These are phyloP conservation scores for Pisolithus orientalis DNA, from an alignment of 768 basidiomycete species.

Conservation along the genomic window DNA sequence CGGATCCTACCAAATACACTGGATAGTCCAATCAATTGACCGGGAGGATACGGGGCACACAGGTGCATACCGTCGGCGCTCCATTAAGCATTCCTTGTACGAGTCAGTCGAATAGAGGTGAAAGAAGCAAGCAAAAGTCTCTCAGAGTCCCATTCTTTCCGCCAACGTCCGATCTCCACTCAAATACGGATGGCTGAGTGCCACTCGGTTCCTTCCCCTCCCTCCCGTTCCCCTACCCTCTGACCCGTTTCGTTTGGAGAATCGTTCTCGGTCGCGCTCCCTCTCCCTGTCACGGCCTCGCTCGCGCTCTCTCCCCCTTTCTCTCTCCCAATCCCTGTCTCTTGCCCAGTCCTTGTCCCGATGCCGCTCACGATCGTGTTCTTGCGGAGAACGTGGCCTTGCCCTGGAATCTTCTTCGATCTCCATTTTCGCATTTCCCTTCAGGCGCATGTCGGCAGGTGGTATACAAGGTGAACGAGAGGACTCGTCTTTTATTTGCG, in stretches of 20 bases:
- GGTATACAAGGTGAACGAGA: slow-evolving; percentile 25
- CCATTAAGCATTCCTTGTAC: slow-evolving; percentile 14
- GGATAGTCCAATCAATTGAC: not conserved
- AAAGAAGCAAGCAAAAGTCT: slow-evolving; percentile 9
- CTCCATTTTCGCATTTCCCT: slow-evolving; percentile 41
- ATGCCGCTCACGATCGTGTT: slow-evolving; percentile 33
- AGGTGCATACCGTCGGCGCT: slow-evolving; percentile 12
- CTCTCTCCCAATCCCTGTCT: slow-evolving; percentile 32
- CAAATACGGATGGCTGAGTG: slow-evolving; percentile 30
- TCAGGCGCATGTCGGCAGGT: slow-evolving; percentile 23
- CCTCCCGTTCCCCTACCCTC: slow-evolving; percentile 24
- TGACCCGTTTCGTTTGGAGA: slow-evolving; percentile 38
- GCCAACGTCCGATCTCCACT: slow-evolving; percentile 74
- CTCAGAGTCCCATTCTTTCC: slow-evolving; percentile 75
- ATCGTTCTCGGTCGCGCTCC: slow-evolving; percentile 28
- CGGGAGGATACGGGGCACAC: slow-evolving; percentile 11
- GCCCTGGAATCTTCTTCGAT: slow-evolving; percentile 47
- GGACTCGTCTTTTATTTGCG: slow-evolving; percentile 12
- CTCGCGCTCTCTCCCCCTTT: slow-evolving; percentile 31
- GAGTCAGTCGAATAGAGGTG: slow-evolving; percentile 7
- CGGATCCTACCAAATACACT: slow-evolving; percentile 34
- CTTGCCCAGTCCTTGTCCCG: slow-evolving; percentile 10
- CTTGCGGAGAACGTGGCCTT: slow-evolving; percentile 38
- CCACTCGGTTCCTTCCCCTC: slow-evolving; percentile 23
- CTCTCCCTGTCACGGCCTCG: slow-evolving; percentile 7